Percentiles rank a stretch among this genome's conserved stretches.
phyloP scores from a whole-genome alignment of 768 basidiomycete genomes.

The Royoungia palumana region DNA sequence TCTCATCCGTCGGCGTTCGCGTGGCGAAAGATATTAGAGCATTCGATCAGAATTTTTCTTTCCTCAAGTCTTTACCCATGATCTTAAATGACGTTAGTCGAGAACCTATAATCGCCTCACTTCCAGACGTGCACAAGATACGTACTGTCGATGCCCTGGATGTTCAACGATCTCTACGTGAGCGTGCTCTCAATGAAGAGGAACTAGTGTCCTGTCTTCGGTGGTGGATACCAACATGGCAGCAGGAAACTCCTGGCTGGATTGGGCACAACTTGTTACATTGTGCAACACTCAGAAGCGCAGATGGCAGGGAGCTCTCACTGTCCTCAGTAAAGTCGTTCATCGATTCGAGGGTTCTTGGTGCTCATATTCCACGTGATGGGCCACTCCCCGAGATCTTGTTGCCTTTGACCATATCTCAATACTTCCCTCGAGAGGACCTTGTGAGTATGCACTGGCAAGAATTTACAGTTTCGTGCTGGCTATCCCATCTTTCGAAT shows the following conservation, averaged over 20 bases:
- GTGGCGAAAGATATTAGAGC: slow-evolving; percentile 63
- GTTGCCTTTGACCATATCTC: no score
- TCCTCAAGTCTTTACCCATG: slow-evolving; percentile 72
- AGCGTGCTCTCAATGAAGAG: not conserved
- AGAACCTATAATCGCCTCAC: slow-evolving; percentile 23
- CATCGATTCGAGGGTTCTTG: slow-evolving; percentile 56
- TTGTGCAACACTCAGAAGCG: no score
- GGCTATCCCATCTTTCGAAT: slow-evolving; percentile 62
- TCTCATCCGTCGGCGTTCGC: slow-evolving; percentile 72
- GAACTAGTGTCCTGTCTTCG: not conserved
- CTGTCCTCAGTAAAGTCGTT: slow-evolving; percentile 64
- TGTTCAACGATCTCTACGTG: no score
- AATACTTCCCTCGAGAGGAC: slow-evolving; percentile 47
- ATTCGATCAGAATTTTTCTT: slow-evolving; percentile 66
- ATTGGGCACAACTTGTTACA: no score
- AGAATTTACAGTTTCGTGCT: slow-evolving; percentile 71
- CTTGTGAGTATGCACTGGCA: slow-evolving; percentile 68
- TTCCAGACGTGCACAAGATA: slow-evolving; percentile 62
- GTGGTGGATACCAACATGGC: not conserved
- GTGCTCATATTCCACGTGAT: slow-evolving; percentile 59
- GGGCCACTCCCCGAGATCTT: slow-evolving; percentile 62
- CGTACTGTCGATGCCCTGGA: no score
- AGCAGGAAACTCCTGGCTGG: no score
- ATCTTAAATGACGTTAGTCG: slow-evolving; percentile 52
- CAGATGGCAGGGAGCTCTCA: slow-evolving; percentile 58